Base-by-base conservation (phyloP, 805 yeast genomes). In the Yarrowia sp. region DNA sequence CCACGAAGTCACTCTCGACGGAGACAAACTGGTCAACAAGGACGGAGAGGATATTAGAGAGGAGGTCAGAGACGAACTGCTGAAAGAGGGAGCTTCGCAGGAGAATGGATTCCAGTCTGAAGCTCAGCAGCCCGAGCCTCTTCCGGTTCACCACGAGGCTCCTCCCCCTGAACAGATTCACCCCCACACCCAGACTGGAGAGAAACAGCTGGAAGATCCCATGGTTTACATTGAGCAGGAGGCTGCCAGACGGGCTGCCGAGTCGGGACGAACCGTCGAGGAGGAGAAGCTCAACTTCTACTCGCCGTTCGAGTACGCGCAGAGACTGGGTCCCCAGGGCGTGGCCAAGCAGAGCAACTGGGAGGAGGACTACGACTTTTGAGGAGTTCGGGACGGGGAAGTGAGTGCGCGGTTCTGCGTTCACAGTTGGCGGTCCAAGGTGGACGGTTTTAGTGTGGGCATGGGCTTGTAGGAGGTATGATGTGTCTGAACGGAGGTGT, bases 11-110 rank as follows among this genome's bases (percentile, higher is more conserved):
- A 60, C 50, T 12, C 44, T 73, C 13, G 73, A 73, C 8, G 75
- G 72, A 3, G 70, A 70, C n/a, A 70, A 72, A 64, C 71, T 73
- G 55, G 74, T 73, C 9, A 73, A 72, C 40, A 44, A 36, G 38
- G 58, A 65, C 2, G 74, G 74, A 42, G 60, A 61, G 15, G 73
- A 72, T 13, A 66, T 71, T 5, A 46, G 43, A 38, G 55, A 64
- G 17, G 68, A 70, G 15, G 53, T 39, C 14, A 9, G 39, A 14
- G 34, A 38, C 20, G 42, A 50, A 20, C 46, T 68, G 7, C 52
- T 65, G 17, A 39, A 24, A 14, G 68, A 61, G n/a, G 68, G 36
- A 9, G 19, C 66, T 7, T 39, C 53, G 34, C 56, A 67, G 47
- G 47, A 46, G 38, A 43, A 43, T 7, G 70, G 56, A 10, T 30